Evolutionary conservation across 2,329 filamentous ascomycete species (phyloP), one percentile per base, ranked within the genome.

Genomic region (Colletotrichum lindemuthianum): DNA sequence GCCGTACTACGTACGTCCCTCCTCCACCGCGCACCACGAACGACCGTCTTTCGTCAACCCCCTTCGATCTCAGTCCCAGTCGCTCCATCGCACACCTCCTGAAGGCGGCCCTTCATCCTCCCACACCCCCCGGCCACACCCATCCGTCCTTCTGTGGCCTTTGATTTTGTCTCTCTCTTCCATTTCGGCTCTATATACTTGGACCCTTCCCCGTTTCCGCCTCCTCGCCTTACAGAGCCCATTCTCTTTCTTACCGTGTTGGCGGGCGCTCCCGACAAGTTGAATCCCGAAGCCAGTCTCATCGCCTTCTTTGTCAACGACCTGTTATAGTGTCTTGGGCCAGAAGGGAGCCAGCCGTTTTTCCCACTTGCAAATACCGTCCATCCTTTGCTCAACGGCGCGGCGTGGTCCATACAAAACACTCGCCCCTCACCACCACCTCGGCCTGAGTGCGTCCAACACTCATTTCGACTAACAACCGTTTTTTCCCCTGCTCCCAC

Each of bases 251-350:
- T 36, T 63, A 65, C 63, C 52, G 58, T 63, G 36, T 47, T 63
- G 63, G 58, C 63, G 63, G 63, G 63, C 63, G 63, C 51, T 65
- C 63, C 63, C 58, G 63, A 65, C 57, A 39, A 65, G 51, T 63
- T 33, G 52, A 65, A 65, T 52, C 47, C 51, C 51, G 52, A 40
- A 59, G 15, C 40, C 36, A 24, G 45, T 57, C 41, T 43, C 24
- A 9, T 13, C 57, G 37, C 32, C 47, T 32, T 45, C 53, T 63
- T 57, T 57, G 63, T 63, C 52, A 24, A 24, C 24, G 47, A 47
- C 45, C 34, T 61, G 44, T 15, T 32, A 40, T 16, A n/a, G 49
- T 37, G 12, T 15, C 50, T 43, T 24, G 40, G 40, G 43, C 33
- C 39, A 43, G 60, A 36, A 64, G 32, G 24, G 24, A 24, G 24